Evolutionary conservation across 768 basidiomycete genomes (phyloP).

Genomic region (Boletellus emodensis): DNA sequence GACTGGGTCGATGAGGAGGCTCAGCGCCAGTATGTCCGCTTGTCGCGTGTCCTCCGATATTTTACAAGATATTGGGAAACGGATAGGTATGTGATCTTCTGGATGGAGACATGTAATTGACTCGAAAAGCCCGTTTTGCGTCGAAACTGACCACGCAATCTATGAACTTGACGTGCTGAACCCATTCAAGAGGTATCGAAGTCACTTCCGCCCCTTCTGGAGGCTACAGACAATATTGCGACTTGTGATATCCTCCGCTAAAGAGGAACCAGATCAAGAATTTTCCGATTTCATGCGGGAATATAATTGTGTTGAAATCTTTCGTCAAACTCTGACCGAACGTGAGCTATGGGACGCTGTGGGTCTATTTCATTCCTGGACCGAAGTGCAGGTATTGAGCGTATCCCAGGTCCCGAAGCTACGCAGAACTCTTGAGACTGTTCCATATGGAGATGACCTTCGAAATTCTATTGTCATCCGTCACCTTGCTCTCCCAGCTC

Average conservation of each 20-base stretch:
- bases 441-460: constrained; percentile 19
- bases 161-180: constrained; percentile 45
- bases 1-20: constrained; percentile 39
- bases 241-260: constrained; percentile 35
- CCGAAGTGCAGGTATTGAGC: background rate
- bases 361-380: background rate
- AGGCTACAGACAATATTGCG: constrained; percentile 49
- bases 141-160: constrained; percentile 63
- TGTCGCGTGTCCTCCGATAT: constrained; percentile 45
- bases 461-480: constrained; percentile 19
- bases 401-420: constrained; percentile 19
- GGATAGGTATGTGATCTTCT: constrained; percentile 44
- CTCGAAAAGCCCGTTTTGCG: constrained; percentile 50
- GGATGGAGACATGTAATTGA: background rate
- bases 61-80: constrained; percentile 48
- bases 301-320: constrained; percentile 23
- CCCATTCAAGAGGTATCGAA: constrained; percentile 45
- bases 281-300: constrained; percentile 34
- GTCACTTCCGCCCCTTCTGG: constrained; percentile 45
- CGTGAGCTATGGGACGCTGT: constrained; percentile 29
- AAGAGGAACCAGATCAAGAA: constrained; percentile 23
- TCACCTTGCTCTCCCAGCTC: constrained; percentile 11
- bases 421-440: constrained; percentile 17
- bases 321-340: constrained; percentile 17
- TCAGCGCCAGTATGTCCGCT: constrained; percentile 39